phyloP scores from a whole-genome alignment of 2,329 filamentous ascomycete species.

The Fusarium beomiforme region DNA sequence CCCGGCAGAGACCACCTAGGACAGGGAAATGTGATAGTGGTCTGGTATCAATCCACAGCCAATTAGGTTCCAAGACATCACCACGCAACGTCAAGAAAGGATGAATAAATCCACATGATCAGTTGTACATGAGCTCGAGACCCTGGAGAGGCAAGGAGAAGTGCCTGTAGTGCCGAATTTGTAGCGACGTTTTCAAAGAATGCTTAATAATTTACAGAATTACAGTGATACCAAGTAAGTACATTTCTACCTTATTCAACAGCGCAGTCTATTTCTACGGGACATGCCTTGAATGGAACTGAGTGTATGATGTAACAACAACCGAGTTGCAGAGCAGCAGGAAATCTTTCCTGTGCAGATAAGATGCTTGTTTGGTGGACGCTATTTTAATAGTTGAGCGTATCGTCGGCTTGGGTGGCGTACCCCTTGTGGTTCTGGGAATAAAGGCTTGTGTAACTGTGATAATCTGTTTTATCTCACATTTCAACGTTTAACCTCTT shows the following conservation, averaged over 20 bases:
- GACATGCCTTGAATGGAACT: not conserved
- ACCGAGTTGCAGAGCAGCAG: not conserved
- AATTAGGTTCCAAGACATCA: not conserved
- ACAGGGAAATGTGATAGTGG: not conserved
- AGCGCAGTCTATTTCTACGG: not conserved
- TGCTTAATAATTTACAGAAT: not conserved
- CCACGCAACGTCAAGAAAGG: conserved; percentile 1
- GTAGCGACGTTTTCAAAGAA: not conserved
- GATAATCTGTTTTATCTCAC: not conserved
- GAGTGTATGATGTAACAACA: not conserved
- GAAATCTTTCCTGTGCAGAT: not conserved
- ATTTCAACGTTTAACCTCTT: not conserved
- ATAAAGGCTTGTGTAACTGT: not conserved
- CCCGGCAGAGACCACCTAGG: not conserved
- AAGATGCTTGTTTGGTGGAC: not conserved
- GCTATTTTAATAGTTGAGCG: not conserved
- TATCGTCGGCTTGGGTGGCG: conserved; percentile 11
- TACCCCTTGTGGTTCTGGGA: not conserved
- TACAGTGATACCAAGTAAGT: not conserved
- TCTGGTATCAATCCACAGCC: not conserved
- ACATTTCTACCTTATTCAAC: too few relatives aligned
- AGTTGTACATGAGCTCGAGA: not conserved
- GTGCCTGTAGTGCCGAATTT: not conserved
- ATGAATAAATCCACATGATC: conserved; percentile 12
- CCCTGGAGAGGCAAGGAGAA: not conserved